Conservation (phyloP, 2,329 filamentous ascomycete genomes). For the Botryotinia convoluta region DNA sequence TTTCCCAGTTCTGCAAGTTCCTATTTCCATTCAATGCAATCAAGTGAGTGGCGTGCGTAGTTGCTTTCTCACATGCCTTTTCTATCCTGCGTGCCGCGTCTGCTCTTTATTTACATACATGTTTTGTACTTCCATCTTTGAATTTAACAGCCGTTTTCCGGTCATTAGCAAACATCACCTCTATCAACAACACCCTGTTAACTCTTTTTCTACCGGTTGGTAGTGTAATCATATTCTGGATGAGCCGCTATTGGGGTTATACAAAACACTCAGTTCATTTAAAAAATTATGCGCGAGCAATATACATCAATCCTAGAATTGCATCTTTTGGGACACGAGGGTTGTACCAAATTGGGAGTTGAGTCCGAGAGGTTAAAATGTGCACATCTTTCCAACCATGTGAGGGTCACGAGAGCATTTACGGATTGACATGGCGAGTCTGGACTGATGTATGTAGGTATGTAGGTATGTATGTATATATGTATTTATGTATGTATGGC, state of each 20-base stretch:
- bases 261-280: conserved; percentile 25
- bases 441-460: conserved; percentile 14
- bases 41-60: conserved; percentile 19
- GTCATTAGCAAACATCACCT: conserved; percentile 19
- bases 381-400: conserved; percentile 24
- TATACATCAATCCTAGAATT: conserved; percentile 28
- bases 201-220: conserved; percentile 12
- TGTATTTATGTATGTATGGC: conserved; percentile 5
- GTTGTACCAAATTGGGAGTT: conserved; percentile 29
- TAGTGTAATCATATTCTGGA: conserved; percentile 23
- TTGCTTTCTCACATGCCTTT: conserved; percentile 14
- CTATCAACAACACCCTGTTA: conserved; percentile 8
- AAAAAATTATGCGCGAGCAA: conserved; percentile 21
- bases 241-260: conserved; percentile 31
- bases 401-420: conserved; percentile 34
- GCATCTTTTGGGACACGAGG: conserved; percentile 34
- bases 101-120: conserved; percentile 15
- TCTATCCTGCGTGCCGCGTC: conserved; percentile 15
- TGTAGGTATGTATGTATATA: background rate
- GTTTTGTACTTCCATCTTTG: conserved; percentile 11
- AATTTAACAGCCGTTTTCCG: conserved; percentile 21
- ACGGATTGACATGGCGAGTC: conserved; percentile 19
- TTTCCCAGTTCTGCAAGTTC: conserved; percentile 13
- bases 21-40: conserved; percentile 17
- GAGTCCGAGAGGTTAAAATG: conserved; percentile 20